A percentile compares a stretch with the other conserved stretches of the same genome.
phyloP scores from a whole-genome alignment of 2,329 filamentous ascomycete species.

The Botrytis deweyae region DNA sequence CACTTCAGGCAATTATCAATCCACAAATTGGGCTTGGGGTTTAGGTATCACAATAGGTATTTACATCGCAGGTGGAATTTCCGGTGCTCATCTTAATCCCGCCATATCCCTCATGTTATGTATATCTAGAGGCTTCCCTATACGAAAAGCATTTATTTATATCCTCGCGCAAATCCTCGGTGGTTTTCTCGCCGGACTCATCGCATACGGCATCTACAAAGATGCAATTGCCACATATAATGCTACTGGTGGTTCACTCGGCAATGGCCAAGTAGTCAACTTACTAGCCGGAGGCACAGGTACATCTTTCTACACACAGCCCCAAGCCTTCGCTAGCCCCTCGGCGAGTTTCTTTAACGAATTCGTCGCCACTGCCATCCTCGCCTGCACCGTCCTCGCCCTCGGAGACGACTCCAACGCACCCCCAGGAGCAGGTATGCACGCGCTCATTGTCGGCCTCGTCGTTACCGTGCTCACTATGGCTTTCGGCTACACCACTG shows the following conservation, averaged over 20 bases:
- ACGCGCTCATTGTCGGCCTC: constrained; percentile 49
- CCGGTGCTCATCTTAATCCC: constrained; percentile 48
- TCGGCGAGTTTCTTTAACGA: constrained; percentile 49
- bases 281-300: constrained; percentile 12
- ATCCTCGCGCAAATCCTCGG: constrained; percentile 52
- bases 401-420: constrained; percentile 49
- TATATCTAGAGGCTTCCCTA: constrained; percentile 53
- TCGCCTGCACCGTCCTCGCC: constrained; percentile 45
- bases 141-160: constrained; percentile 51
- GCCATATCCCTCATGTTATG: constrained; percentile 46
- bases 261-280: not conserved
- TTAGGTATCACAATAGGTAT: constrained; percentile 53
- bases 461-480: constrained; percentile 42
- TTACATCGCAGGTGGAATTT: constrained; percentile 49
- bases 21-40: constrained; percentile 51
- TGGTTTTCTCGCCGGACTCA: constrained; percentile 49
- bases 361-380: constrained; percentile 45
- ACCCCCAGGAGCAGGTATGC: constrained; percentile 51
- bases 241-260: not conserved
- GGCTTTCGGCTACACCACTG: constrained; percentile 49
- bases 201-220: constrained; percentile 43
- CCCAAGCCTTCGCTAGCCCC: constrained; percentile 25
- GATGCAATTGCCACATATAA: constrained; percentile 23
- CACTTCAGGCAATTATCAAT: constrained; percentile 44
- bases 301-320: constrained; percentile 17